A percentile compares a stretch with the other conserved stretches of the same genome.
phyloP scores from a whole-genome alignment of 768 basidiomycete species.

The Piloderma croceum region DNA sequence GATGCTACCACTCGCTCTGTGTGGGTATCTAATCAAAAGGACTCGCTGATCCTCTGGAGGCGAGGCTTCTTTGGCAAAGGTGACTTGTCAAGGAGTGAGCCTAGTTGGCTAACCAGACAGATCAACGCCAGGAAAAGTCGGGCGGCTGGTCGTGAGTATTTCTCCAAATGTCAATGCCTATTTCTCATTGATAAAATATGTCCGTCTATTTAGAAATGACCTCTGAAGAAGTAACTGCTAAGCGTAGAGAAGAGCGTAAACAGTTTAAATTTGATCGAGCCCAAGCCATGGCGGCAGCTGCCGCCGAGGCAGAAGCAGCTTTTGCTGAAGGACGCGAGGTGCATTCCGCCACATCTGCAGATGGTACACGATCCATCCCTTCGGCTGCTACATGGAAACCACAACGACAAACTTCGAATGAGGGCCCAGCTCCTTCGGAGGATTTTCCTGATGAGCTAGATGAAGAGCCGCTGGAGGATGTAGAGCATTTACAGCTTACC shows the following conservation, averaged over 20 bases:
- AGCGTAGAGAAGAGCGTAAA: conserved; percentile 79
- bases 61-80: conserved; percentile 98
- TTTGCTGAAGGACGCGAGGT: conserved; percentile 68
- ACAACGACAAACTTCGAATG: conserved; percentile 17
- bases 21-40: conserved; percentile 65
- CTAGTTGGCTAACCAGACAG: conserved; percentile 83
- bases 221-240: conserved; percentile 87
- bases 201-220: conserved; percentile 52
- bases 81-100: conserved; percentile 89
- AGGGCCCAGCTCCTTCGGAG: conserved; percentile 17
- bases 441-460: conserved; percentile 34
- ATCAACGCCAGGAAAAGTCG: conserved; percentile 58
- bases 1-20: conserved; percentile 81
- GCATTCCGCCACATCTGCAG: conserved; percentile 51
- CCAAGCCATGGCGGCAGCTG: conserved; percentile 75
- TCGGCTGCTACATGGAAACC: conserved; percentile 82
- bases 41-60: conserved; percentile 74
- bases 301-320: conserved; percentile 71
- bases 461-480: conserved; percentile 55
- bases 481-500: conserved; percentile 89
- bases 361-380: conserved; percentile 47
- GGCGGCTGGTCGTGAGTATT: conserved; percentile 55
- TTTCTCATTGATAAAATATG: conserved; percentile 1
- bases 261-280: conserved; percentile 94
- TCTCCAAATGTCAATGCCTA: conserved; percentile 19